These are phyloP conservation scores for Blepharisma undulans DNA, from an alignment of 169 alveolate species.

Conservation along the genomic window DNA sequence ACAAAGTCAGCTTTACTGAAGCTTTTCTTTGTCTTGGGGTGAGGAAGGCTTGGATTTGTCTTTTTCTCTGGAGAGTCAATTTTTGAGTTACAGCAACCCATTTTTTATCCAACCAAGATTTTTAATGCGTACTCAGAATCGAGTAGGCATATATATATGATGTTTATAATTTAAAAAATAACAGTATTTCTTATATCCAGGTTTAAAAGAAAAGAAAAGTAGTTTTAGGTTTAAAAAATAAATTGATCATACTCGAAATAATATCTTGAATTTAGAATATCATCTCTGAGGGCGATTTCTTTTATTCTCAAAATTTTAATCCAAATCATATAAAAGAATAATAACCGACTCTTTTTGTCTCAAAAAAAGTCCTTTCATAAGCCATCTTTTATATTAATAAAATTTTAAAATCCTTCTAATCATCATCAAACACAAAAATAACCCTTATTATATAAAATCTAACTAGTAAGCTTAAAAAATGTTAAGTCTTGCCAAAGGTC, in stretches of 20 bases:
- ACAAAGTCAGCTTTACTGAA: background rate
- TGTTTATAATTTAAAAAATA: too few species aligned
- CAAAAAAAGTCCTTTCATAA: background rate
- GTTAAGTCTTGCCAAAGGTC: conserved; percentile 43
- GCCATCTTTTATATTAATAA: background rate
- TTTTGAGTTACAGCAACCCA: background rate
- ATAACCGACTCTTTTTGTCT: background rate
- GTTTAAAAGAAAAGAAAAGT: background rate
- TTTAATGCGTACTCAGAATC: background rate
- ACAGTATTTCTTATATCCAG: background rate
- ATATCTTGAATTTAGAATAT: too few species aligned
- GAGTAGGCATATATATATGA: background rate
- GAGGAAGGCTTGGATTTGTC: background rate
- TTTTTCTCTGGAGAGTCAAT: background rate
- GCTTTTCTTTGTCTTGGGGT: background rate
- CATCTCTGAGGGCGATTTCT: background rate
- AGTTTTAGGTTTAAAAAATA: background rate
- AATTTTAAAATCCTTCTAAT: background rate
- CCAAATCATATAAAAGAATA: background rate
- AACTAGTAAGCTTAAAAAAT: background rate
- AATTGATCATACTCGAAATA: background rate
- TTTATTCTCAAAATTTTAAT: background rate
- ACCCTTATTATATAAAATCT: background rate
- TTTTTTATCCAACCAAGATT: background rate
- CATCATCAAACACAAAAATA: background rate